These are phyloP conservation scores for Pugionium cornutum DNA, from an alignment of 345 rosid genomes.

Conservation along the genomic window DNA sequence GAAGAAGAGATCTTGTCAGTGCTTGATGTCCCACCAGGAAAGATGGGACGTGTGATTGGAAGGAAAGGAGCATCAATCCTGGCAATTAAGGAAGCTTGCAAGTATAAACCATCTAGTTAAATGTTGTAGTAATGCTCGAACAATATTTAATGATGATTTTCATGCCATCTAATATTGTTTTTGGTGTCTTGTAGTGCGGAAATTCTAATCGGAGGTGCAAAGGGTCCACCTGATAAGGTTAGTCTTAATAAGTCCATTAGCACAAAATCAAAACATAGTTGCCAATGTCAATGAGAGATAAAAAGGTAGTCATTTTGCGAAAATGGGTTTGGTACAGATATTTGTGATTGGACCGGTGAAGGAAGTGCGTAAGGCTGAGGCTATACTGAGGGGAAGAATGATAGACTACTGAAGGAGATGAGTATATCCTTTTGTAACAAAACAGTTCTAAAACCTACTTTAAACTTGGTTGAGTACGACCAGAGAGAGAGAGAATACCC, in stretches of 20 bases:
- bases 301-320: conserved; percentile 4
- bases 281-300: background rate
- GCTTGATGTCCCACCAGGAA: conserved; percentile 81
- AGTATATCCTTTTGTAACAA: no score
- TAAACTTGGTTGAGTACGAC: no score
- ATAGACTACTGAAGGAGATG: conserved; percentile 47
- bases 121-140: background rate
- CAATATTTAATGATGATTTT: background rate
- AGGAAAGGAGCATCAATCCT: conserved; percentile 78
- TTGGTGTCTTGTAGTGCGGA: conserved; percentile 62
- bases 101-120: conserved; percentile 46
- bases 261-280: background rate
- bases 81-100: conserved; percentile 83
- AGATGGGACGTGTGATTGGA: conserved; percentile 92
- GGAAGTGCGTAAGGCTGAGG: conserved; percentile 94
- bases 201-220: conserved; percentile 74
- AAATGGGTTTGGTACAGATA: conserved; percentile 46
- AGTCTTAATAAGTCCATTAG: conserved; percentile 16
- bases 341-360: conserved; percentile 81
- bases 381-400: conserved; percentile 90
- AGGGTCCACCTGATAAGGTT: conserved; percentile 97
- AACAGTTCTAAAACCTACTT: no score
- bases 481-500: no score
- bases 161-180: background rate
- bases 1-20: conserved; percentile 86